These are phyloP conservation scores for Suillus brevipes DNA, from an alignment of 768 basidiomycete genomes.

Conservation along the genomic window DNA sequence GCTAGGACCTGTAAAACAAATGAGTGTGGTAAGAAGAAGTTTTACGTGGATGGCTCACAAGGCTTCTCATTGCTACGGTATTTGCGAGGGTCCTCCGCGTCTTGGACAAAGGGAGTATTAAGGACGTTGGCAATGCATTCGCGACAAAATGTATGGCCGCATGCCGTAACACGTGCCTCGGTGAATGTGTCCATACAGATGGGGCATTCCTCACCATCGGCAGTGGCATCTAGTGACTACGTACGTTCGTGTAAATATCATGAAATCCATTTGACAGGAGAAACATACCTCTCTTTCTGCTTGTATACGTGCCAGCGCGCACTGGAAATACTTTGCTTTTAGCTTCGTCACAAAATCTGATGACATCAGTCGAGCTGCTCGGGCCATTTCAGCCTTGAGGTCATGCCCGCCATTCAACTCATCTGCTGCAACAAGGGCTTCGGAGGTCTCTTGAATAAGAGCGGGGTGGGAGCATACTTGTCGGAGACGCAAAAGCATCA, in stretches of 20 bases:
- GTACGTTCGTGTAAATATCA: constrained; percentile 21
- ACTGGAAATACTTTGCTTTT: constrained; percentile 46
- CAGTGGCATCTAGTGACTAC: constrained; percentile 49
- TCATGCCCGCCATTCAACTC: constrained; percentile 34
- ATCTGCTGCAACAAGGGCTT: constrained; percentile 43
- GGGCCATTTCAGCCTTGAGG: constrained; percentile 43
- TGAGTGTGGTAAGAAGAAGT: not conserved
- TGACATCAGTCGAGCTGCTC: constrained; percentile 44
- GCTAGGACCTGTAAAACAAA: constrained; percentile 47
- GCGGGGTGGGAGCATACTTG: constrained; percentile 71
- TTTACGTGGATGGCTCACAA: constrained; percentile 39
- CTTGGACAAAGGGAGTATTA: constrained; percentile 37
- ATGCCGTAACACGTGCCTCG: constrained; percentile 56
- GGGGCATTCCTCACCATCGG: constrained; percentile 57
- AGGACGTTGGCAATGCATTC: constrained; percentile 57
- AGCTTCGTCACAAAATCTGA: constrained; percentile 51
- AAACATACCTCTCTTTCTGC: constrained; percentile 53
- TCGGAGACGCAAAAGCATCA: constrained; percentile 54
- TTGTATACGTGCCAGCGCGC: constrained; percentile 43
- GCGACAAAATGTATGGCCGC: constrained; percentile 62
- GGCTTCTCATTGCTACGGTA: constrained; percentile 47
- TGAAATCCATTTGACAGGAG: not conserved
- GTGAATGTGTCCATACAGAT: constrained; percentile 64
- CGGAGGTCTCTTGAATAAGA: constrained; percentile 58
- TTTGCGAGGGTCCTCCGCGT: constrained; percentile 35